A percentile compares a stretch with the other conserved stretches of the same genome.
Evolutionary conservation across 495 filamentous ascomycete species (phyloP).

Genomic region (Penicillium longicatenatum): DNA sequence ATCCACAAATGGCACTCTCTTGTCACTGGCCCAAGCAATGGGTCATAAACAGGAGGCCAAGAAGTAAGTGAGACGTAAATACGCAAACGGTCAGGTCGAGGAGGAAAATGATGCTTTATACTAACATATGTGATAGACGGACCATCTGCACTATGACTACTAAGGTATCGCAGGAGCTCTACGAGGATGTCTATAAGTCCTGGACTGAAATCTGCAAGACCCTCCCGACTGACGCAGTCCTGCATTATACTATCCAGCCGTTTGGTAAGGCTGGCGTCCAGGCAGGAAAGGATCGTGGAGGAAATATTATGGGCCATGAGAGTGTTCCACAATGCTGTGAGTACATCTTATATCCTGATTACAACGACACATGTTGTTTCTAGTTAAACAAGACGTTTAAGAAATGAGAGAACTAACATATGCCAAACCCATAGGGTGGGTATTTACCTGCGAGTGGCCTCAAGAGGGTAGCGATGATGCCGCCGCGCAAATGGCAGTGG

Average conservation of each 20-base stretch:
- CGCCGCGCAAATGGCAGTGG: neutral
- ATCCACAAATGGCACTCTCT: neutral
- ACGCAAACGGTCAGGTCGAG: too few relatives aligned
- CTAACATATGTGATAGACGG: neutral
- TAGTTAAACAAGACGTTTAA: too few relatives aligned
- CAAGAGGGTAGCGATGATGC: neutral
- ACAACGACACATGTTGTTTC: neutral
- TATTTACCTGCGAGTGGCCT: conserved; percentile 1
- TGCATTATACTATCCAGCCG: conserved; percentile 1
- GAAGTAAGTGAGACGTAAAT: neutral
- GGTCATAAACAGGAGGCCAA: neutral
- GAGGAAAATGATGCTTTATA: too few relatives aligned
- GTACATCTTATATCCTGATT: neutral
- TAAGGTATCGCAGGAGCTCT: neutral
- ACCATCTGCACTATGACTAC: neutral
- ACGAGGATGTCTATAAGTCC: neutral
- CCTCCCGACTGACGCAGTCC: neutral
- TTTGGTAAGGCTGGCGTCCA: neutral
- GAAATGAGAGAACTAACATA: neutral
- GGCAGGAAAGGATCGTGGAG: neutral
- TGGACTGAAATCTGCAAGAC: neutral
- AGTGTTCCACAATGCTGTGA: neutral
- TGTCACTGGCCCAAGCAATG: neutral
- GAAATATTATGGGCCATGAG: neutral
- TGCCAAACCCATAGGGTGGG: neutral